These are phyloP conservation scores for Poteriospumella lacustris DNA, from an alignment of 108 stramenopile genomes.

Conservation along the genomic window DNA sequence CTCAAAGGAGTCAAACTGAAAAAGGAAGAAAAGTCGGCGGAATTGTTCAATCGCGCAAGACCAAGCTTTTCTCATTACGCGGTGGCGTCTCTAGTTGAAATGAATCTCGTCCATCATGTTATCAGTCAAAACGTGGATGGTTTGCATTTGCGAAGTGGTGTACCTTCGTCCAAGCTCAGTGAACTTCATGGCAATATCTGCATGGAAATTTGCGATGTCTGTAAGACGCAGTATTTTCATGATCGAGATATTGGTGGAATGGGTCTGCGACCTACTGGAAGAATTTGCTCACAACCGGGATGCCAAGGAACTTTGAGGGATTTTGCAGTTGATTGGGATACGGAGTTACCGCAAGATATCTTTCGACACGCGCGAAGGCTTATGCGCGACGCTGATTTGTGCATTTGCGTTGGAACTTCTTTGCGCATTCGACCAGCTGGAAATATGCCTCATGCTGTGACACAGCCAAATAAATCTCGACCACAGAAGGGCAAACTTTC, in stretches of 20 bases:
- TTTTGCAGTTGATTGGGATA: constrained; percentile 3
- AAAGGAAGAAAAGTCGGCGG: constrained; percentile 21
- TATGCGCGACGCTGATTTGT: constrained; percentile 57
- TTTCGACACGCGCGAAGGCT: not conserved
- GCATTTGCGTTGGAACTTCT: constrained; percentile 71
- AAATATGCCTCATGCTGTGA: constrained; percentile 51
- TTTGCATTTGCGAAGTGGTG: constrained; percentile 66
- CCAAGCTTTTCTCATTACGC: constrained; percentile 41
- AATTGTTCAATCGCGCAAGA: constrained; percentile 33
- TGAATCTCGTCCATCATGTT: constrained; percentile 19
- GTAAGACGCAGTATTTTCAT: constrained; percentile 64
- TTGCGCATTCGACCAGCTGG: constrained; percentile 77
- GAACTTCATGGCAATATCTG: constrained; percentile 76
- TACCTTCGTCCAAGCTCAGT: constrained; percentile 58
- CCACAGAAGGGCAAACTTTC: constrained; percentile 57
- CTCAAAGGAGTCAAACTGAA: constrained; percentile 22
- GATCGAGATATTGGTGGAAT: constrained; percentile 69
- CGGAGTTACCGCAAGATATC: not conserved
- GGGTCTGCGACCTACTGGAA: constrained; percentile 70
- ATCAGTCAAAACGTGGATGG: constrained; percentile 76
- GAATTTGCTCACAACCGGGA: constrained; percentile 40
- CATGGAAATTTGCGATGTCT: constrained; percentile 73
- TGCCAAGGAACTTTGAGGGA: not conserved
- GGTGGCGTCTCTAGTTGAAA: constrained; percentile 14
- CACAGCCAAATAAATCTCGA: not conserved